phyloP scores from a whole-genome alignment of 306 rosid genomes.

The Glycyrrhiza uralensis region DNA sequence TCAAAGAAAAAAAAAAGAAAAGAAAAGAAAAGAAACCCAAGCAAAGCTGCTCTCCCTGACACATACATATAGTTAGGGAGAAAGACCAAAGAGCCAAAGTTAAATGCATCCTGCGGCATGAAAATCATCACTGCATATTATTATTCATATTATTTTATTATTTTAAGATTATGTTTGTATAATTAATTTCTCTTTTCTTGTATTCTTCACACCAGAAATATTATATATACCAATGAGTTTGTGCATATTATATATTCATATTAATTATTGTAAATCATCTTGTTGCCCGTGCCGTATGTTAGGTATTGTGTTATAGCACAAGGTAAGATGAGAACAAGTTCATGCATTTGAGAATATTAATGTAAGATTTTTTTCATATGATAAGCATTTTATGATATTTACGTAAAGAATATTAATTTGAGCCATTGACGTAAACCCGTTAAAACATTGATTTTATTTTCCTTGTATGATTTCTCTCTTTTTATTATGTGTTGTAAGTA shows the following conservation, averaged over 20 bases:
- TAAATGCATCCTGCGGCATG: constrained; percentile 48
- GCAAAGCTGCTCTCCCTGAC: constrained; percentile 62
- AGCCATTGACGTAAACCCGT: neutral
- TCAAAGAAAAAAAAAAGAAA: neutral
- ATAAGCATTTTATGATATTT: neutral
- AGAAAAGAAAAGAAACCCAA: constrained; percentile 18
- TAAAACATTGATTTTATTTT: no score
- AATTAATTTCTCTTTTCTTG: constrained; percentile 28
- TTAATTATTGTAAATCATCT: constrained; percentile 40
- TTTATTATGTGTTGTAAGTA: neutral
- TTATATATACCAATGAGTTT: constrained; percentile 40
- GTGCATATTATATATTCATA: no score
- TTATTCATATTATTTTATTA: constrained; percentile 53
- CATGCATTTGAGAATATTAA: neutral
- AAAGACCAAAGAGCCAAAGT: constrained; percentile 51
- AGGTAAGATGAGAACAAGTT: neutral
- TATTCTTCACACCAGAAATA: constrained; percentile 27
- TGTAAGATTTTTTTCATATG: neutral
- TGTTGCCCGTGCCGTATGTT: constrained; percentile 23
- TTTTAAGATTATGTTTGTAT: constrained; percentile 50
- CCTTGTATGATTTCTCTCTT: no score
- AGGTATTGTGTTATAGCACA: constrained; percentile 6
- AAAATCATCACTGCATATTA: constrained; percentile 63
- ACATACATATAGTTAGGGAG: constrained; percentile 22
- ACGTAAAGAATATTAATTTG: neutral